Conservation (phyloP, 2,329 filamentous ascomycete genomes). For the Aspergillus amoenus region DNA sequence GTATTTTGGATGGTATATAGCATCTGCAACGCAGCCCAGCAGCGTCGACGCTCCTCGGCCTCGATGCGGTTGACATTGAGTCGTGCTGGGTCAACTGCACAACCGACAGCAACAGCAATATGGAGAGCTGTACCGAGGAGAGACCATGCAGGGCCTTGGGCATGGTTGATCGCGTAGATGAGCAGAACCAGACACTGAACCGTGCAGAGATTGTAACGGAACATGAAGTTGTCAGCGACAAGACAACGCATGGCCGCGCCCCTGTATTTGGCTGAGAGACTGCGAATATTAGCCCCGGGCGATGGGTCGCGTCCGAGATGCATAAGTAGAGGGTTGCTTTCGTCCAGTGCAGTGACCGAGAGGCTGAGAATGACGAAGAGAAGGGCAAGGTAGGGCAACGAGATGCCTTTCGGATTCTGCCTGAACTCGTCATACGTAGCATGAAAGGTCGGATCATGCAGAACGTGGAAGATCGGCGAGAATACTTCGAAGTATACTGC, state of each 20-base stretch:
- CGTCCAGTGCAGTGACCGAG: constrained; percentile 25
- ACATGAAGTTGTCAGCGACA: constrained; percentile 31
- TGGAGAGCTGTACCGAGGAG: constrained; percentile 30
- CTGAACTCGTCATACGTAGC: constrained; percentile 23
- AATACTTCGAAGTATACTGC: constrained; percentile 10
- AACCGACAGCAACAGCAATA: constrained; percentile 30
- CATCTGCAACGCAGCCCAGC: constrained; percentile 34
- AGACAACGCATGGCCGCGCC: constrained; percentile 29
- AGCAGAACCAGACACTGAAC: constrained; percentile 30
- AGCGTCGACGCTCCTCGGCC: constrained; percentile 28
- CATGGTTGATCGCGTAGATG: constrained; percentile 32
- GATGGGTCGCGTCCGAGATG: constrained; percentile 24
- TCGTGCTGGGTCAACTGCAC: constrained; percentile 30
- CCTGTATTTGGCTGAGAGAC: constrained; percentile 26
- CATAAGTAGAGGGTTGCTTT: constrained; percentile 20
- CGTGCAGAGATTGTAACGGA: constrained; percentile 28
- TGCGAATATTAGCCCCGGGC: constrained; percentile 19
- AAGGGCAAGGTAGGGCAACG: constrained; percentile 26
- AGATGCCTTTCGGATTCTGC: constrained; percentile 19
- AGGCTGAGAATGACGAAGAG: constrained; percentile 19
- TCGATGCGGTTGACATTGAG: constrained; percentile 24
- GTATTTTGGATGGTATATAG: constrained; percentile 34
- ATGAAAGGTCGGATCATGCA: constrained; percentile 30
- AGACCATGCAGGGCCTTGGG: constrained; percentile 29
- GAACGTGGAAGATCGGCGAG: constrained; percentile 26